phyloP scores from a whole-genome alignment of 768 basidiomycete genomes.

The Naematelia encephala region DNA sequence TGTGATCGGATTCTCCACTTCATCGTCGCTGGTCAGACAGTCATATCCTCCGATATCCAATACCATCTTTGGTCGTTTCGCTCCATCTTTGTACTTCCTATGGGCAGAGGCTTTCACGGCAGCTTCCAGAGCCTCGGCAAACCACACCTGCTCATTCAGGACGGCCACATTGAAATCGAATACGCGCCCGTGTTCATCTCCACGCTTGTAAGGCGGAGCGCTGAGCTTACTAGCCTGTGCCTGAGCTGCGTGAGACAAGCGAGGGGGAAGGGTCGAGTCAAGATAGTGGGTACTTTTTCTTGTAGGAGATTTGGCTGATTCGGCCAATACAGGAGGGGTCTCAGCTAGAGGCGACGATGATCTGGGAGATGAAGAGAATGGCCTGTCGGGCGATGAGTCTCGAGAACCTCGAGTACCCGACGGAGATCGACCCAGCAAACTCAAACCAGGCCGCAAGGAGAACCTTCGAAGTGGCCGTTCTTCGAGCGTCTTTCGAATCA shows the following conservation, averaged over 20 bases:
- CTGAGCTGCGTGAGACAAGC: conserved; percentile 1
- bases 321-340: background rate
- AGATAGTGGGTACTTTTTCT: conserved; percentile 7
- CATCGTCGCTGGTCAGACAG: conserved; percentile 35
- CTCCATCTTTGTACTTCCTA: conserved; percentile 21
- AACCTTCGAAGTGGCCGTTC: background rate
- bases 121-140: conserved; percentile 32
- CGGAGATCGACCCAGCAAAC: background rate
- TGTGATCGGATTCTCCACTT: conserved; percentile 9
- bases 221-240: background rate
- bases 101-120: conserved; percentile 21
- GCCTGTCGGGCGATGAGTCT: conserved; percentile 6
- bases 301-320: conserved; percentile 3
- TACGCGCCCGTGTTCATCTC: background rate
- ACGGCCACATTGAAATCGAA: conserved; percentile 46
- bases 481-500: conserved; percentile 4
- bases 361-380: background rate
- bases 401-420: conserved; percentile 5
- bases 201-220: background rate
- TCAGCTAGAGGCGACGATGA: background rate
- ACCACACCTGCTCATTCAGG: conserved; percentile 41
- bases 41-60: conserved; percentile 40
- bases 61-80: conserved; percentile 21
- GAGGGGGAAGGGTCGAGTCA: conserved; percentile 10
- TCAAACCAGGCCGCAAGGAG: background rate